A percentile compares a stretch with the other conserved stretches of the same genome.
Evolutionary conservation across 805 yeast species (phyloP).

Genomic region (Saturnispora besseyi): DNA sequence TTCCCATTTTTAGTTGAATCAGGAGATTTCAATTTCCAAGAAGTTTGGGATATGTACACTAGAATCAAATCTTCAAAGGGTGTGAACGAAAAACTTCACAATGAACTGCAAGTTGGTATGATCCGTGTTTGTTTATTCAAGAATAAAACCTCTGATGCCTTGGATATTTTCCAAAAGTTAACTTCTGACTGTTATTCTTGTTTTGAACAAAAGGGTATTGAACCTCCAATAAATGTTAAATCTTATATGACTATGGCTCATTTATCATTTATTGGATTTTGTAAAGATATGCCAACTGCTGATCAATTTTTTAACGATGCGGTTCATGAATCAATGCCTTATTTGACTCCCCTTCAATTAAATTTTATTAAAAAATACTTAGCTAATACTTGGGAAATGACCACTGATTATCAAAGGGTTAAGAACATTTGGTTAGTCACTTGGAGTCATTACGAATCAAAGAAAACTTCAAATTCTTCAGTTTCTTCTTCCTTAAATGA

Average conservation of each 20-base stretch:
- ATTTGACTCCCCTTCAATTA: constrained; percentile 59
- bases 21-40: constrained; percentile 52
- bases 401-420: constrained; percentile 49
- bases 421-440: constrained; percentile 56
- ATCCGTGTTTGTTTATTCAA: constrained; percentile 63
- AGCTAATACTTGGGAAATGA: constrained; percentile 48
- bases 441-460: constrained; percentile 44
- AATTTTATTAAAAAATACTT: constrained; percentile 61
- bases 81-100: constrained; percentile 27
- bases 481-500: constrained; percentile 66
- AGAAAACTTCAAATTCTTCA: constrained; percentile 49
- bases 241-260: constrained; percentile 65
- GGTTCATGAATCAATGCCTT: constrained; percentile 60
- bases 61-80: constrained; percentile 27
- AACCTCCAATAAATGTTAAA: constrained; percentile 32
- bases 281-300: constrained; percentile 64
- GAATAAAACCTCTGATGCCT: constrained; percentile 56
- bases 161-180: constrained; percentile 52
- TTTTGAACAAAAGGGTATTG: constrained; percentile 23
- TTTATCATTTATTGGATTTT: constrained; percentile 67
- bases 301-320: constrained; percentile 69
- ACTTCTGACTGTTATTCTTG: constrained; percentile 40
- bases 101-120: constrained; percentile 57
- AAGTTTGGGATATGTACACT: constrained; percentile 48
- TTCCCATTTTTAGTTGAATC: constrained; percentile 57